Base-by-base conservation (phyloP, 495 filamentous ascomycete species). In the Copromyces sp. region DNA sequence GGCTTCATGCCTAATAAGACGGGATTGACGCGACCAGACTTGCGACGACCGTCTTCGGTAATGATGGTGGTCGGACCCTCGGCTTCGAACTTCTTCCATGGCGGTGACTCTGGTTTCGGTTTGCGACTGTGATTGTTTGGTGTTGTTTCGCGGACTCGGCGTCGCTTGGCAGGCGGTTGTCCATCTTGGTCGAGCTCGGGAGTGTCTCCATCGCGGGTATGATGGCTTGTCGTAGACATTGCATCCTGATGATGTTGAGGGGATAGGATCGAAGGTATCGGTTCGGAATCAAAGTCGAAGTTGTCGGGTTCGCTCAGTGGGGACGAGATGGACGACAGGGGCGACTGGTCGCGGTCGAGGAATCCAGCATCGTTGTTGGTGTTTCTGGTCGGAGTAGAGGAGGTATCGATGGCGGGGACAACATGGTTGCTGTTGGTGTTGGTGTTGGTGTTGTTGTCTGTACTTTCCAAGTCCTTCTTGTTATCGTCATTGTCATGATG, bases 21-120 rank as follows among this genome's bases (percentile, higher is more conserved):
- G 39, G 83, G 81, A 79, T 96, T 97, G 71, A 92, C 92, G 74
- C 94, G 86, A 42, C 92, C 92, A 9, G 94, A 97, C 80, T 93
- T 95, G 71, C 95, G 88, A 74, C 89, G 90, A 61, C 95, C 95
- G 82, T 93, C 90, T 74, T 90, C 89, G 35, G 90, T 61, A 7
- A 69, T 81, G 75, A 97, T 93, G 0, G 92, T 91, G 9, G 95
- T 93, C 4, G 95, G 95, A 0, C 95, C 96, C 59, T 97, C 93
- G 37, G 89, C 92, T 65, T 92, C 90, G 69, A 91, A 84, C 80
- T 90, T 95, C 84, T 95, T 98, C 95, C 95, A 99, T 35, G 95
- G 95, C 72, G 95, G 95, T 39, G 95, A 98, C 70, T 84, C 82
- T 32, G 79, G 79, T 74, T 89, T 89, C n/a, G 79, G 79, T 69